Percentiles rank a stretch among this genome's conserved stretches.
Conservation (phyloP, 106 monocot species). For the Dioscorea dumetorum region DNA sequence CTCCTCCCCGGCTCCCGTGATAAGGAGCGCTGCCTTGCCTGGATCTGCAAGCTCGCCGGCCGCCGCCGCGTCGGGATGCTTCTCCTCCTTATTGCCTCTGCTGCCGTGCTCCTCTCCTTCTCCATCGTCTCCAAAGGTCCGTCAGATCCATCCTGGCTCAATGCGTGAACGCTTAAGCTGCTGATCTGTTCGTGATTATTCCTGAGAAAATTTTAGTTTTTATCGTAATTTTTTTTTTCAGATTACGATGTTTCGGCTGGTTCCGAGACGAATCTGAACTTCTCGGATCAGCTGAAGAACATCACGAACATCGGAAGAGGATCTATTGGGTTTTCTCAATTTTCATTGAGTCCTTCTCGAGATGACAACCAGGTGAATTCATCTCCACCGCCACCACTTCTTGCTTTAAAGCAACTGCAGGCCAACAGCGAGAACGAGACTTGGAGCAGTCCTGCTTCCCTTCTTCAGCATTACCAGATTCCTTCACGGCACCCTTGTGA, state of each 20-base stretch:
- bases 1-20: constrained; percentile 7
- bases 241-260: constrained; percentile 35
- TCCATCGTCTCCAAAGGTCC: background rate
- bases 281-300: constrained; percentile 20
- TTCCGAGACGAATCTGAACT: constrained; percentile 22
- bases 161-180: background rate
- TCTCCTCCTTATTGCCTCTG: constrained; percentile 12
- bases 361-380: constrained; percentile 13
- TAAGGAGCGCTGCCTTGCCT: constrained; percentile 16
- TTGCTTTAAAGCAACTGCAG: background rate
- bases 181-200: background rate
- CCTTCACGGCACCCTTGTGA: constrained; percentile 49
- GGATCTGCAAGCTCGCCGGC: constrained; percentile 21
- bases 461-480: constrained; percentile 6
- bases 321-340: background rate
- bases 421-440: background rate
- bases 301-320: constrained; percentile 6
- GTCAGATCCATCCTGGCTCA: background rate
- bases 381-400: background rate
- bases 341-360: constrained; percentile 5
- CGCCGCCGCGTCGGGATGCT: constrained; percentile 17
- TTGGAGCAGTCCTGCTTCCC: background rate
- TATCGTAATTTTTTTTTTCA: background rate
- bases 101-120: constrained; percentile 16
- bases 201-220: background rate